These are phyloP conservation scores for Chloris gayana DNA, from an alignment of 176 grass and related monocot genomes.

Conservation along the genomic window DNA sequence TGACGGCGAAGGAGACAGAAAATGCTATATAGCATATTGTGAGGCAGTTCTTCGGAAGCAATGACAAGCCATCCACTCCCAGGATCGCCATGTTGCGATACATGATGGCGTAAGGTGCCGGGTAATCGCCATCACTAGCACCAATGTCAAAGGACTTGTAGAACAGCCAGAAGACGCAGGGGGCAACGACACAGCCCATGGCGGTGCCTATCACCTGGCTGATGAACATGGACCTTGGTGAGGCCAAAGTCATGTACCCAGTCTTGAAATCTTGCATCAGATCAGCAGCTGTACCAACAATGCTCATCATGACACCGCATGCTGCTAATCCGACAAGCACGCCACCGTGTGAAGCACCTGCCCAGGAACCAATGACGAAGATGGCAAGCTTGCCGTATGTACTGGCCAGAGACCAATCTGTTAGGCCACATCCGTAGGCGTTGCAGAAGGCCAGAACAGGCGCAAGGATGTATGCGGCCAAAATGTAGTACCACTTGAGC, in stretches of 20 bases:
- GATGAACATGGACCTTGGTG: conserved; percentile 74
- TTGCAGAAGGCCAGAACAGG: conserved; percentile 84
- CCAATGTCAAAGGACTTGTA: conserved; percentile 63
- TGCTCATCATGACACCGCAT: conserved; percentile 85
- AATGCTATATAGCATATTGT: conserved; percentile 53
- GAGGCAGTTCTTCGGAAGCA: conserved; percentile 52
- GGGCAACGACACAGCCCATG: conserved; percentile 60
- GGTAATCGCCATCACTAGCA: conserved; percentile 35
- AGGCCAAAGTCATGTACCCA: conserved; percentile 74
- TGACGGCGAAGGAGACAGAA: conserved; percentile 35
- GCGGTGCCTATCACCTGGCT: conserved; percentile 75
- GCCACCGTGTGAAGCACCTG: conserved; percentile 59
- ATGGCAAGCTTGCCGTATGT: conserved; percentile 77
- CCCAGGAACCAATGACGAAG: conserved; percentile 65
- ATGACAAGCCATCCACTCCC: conserved; percentile 47
- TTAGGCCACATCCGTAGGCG: conserved; percentile 74
- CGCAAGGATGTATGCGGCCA: conserved; percentile 56
- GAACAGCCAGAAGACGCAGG: conserved; percentile 69
- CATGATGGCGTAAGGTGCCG: conserved; percentile 56
- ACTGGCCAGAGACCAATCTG: conserved; percentile 72
- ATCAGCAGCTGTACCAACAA: conserved; percentile 66
- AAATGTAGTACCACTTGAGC: conserved; percentile 82
- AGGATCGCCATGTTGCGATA: conserved; percentile 71
- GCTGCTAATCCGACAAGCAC: conserved; percentile 64
- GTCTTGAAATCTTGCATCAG: conserved; percentile 94